Evolutionary conservation across 2,329 filamentous ascomycete genomes (phyloP).

Genomic region (Monilinia fructicola): DNA sequence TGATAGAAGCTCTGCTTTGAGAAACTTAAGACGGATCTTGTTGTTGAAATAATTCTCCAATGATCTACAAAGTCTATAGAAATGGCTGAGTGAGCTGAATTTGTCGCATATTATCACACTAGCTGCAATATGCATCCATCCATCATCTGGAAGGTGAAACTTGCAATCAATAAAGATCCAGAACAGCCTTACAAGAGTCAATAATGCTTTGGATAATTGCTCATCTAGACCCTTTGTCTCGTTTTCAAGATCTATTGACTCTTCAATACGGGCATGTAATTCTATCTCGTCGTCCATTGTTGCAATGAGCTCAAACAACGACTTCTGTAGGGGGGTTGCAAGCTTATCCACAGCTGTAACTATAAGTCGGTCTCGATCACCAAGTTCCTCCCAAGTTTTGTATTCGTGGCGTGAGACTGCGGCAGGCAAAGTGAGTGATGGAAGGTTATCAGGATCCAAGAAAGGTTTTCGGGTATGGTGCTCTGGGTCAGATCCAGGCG

Average conservation of each 20-base stretch:
- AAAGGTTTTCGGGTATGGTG: background rate
- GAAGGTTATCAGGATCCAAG: conserved; percentile 26
- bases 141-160: conserved; percentile 21
- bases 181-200: conserved; percentile 33
- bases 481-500: conserved; percentile 27
- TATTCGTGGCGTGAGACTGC: conserved; percentile 32
- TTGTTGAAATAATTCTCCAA: conserved; percentile 18
- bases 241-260: background rate
- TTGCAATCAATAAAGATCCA: conserved; percentile 40
- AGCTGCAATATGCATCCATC: conserved; percentile 7
- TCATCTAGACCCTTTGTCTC: conserved; percentile 28
- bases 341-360: conserved; percentile 41
- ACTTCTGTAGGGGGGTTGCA: conserved; percentile 2
- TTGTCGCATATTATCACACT: background rate
- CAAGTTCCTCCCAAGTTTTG: conserved; percentile 28
- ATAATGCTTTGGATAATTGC: conserved; percentile 23
- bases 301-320: conserved; percentile 20
- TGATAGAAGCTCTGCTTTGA: background rate
- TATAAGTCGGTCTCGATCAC: conserved; percentile 44
- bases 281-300: conserved; percentile 19
- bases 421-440: conserved; percentile 31
- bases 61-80: conserved; percentile 12
- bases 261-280: conserved; percentile 17
- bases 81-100: background rate
- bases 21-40: conserved; percentile 8